Evolutionary conservation across 768 basidiomycete species (phyloP).

Genomic region (Tylopilus plumbeoviolaceoides): DNA sequence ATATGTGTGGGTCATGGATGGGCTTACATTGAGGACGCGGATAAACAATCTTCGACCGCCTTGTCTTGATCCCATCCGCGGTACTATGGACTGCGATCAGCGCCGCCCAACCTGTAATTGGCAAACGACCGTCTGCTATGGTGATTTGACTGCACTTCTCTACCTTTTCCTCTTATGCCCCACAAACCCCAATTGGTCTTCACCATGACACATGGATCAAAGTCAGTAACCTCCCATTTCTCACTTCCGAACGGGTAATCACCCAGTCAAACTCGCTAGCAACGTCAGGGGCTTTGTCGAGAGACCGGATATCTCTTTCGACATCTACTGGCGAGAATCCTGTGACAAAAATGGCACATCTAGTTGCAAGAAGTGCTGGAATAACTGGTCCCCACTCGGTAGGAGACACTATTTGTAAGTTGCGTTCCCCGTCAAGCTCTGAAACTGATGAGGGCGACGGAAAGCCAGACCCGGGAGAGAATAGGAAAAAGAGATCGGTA

Average conservation of each 20-base stretch:
- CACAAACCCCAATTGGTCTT: constrained; percentile 99
- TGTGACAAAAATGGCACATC: constrained; percentile 92
- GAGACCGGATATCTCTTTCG: constrained; percentile 85
- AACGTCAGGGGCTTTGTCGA: constrained; percentile 77
- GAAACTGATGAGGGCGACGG: constrained; percentile 69
- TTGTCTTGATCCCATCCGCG: too few relatives aligned
- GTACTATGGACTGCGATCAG: too few relatives aligned
- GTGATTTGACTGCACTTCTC: constrained; percentile 54
- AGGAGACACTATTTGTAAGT: constrained; percentile 82
- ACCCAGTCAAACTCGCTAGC: constrained; percentile 96
- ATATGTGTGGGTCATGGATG: too few relatives aligned
- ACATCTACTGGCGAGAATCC: constrained; percentile 96
- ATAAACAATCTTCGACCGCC: too few relatives aligned
- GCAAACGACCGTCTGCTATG: constrained; percentile 54
- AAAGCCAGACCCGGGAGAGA: constrained; percentile 98
- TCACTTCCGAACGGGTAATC: constrained; percentile 87
- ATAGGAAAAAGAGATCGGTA: constrained; percentile 94
- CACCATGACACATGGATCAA: constrained; percentile 96
- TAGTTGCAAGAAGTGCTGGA: constrained; percentile 78
- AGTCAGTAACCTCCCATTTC: constrained; percentile 97
- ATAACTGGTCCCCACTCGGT: constrained; percentile 92
- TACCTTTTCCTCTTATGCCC: constrained; percentile 90
- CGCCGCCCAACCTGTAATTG: constrained; percentile 97
- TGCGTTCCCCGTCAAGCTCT: constrained; percentile 55
- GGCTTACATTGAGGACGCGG: too few relatives aligned